Base-by-base conservation (phyloP, 176 grass and related monocot species). In the Areca catechu region DNA sequence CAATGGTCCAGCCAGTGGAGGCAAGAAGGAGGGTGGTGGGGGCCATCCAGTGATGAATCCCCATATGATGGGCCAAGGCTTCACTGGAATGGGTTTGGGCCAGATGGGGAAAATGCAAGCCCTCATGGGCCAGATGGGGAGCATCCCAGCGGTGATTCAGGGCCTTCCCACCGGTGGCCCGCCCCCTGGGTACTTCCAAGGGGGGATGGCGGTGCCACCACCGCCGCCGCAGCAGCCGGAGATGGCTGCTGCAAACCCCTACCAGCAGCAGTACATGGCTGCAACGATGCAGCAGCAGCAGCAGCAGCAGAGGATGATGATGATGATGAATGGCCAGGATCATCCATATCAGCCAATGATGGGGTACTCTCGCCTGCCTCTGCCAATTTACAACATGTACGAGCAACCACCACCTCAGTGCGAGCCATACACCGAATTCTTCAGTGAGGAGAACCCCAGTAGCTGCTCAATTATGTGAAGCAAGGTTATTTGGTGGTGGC, bases 391-490 rank as follows among this genome's bases (percentile, higher is more conserved):
- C 34, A 34, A 34, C 30, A 43, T 43, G 77, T 4, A 62, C 4
- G 74, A 79, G 66, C 61, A 57, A 0, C 62, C 76, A 76, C 22
- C 83, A 80, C 18, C 73, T 53, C n/a, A 78, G 0, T 48, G 48
- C 1, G 82, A 86, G 7, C 63, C 71, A 0, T 85, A 84, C 14
- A 59, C 62, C 23, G 74, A 84, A 71, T 71, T 77, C 50, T 89
- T 84, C 76, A 89, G 85, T 49, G 85, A 89, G 67, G 85, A 89
- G 62, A 84, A 84, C 22, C 72, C 80, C 21, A 74, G 72, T 65
- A 89, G 85, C 59, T 89, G 85, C 76, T 77, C 80, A 7, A 54
- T 84, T 20, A 89, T 89, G 85, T 89, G 85, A 90, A 70, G 22
- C 34, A 3, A 43, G 0, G 9, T 43, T 12, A 14, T 7, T 34